These are phyloP conservation scores for Pseudocercospora crystallina DNA, from an alignment of 2,329 filamentous ascomycete species.

Conservation along the genomic window DNA sequence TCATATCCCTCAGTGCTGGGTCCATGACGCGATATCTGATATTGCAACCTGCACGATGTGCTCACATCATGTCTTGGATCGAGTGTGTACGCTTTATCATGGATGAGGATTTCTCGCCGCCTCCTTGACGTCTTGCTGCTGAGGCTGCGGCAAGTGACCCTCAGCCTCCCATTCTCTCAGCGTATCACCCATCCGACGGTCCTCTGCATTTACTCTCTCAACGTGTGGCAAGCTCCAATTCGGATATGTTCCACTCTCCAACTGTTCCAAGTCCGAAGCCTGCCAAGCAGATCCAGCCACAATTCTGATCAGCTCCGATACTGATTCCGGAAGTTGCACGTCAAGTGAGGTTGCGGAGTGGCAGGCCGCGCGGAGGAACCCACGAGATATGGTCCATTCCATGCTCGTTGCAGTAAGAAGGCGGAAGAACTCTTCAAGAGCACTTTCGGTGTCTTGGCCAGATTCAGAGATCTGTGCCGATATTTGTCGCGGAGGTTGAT, in stretches of 20 bases:
- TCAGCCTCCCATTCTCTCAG: conserved; percentile 5
- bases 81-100: too few species aligned
- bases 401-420: conserved; percentile 4
- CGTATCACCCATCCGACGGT: conserved; percentile 5
- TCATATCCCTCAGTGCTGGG: too few species aligned
- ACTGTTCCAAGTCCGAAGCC: conserved; percentile 1
- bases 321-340: neutral
- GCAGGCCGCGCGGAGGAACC: neutral
- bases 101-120: too few species aligned
- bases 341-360: neutral
- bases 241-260: neutral
- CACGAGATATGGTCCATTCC: conserved; percentile 5
- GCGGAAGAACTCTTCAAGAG: conserved; percentile 12
- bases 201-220: neutral
- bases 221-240: conserved; percentile 11
- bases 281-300: conserved; percentile 6
- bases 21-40: too few species aligned
- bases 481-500: neutral
- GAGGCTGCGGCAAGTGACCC: too few species aligned
- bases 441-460: conserved; percentile 3
- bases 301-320: conserved; percentile 1
- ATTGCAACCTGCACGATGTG: too few species aligned
- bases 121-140: too few species aligned
- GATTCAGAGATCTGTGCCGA: neutral
- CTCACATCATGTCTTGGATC: too few species aligned